Evolutionary conservation across 306 rosid species (phyloP).

Genomic region (Medicago truncatula): DNA sequence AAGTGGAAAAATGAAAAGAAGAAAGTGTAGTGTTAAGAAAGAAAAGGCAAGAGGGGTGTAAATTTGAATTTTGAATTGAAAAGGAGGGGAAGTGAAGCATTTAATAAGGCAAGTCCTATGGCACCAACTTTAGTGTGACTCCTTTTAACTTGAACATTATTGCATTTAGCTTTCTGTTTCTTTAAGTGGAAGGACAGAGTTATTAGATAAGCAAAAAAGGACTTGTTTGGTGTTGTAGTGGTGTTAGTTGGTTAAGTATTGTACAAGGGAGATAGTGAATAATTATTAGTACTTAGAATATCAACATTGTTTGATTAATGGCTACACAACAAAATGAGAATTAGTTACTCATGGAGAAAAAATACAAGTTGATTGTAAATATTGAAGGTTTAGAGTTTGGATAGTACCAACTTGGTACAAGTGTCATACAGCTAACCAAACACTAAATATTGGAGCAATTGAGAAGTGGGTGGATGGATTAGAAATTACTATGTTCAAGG

Average conservation of each 20-base stretch:
- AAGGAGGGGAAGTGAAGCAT: constrained; percentile 54
- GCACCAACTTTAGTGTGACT: constrained; percentile 65
- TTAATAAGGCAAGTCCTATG: constrained; percentile 57
- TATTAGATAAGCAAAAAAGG: constrained; percentile 48
- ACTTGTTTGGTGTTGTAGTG: constrained; percentile 75
- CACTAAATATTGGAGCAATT: constrained; percentile 24
- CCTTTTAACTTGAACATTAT: constrained; percentile 58
- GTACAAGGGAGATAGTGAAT: constrained; percentile 75
- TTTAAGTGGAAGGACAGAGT: constrained; percentile 87
- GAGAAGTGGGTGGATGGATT: constrained; percentile 43
- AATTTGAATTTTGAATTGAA: constrained; percentile 53
- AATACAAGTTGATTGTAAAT: constrained; percentile 28
- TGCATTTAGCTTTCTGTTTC: constrained; percentile 80
- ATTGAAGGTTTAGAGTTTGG: constrained; percentile 30
- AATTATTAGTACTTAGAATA: constrained; percentile 70
- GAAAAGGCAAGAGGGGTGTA: constrained; percentile 32
- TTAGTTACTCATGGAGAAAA: constrained; percentile 13
- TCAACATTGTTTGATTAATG: constrained; percentile 47
- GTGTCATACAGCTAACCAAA: constrained; percentile 30
- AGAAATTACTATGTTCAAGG: constrained; percentile 24
- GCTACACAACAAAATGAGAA: constrained; percentile 39
- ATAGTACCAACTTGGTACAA: constrained; percentile 18
- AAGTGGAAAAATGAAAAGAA: constrained; percentile 31
- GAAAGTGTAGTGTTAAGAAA: constrained; percentile 26
- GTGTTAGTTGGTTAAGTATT: constrained; percentile 96